phyloP scores from a whole-genome alignment of 83 land plant species.

The Diphasiastrum complanatum region DNA sequence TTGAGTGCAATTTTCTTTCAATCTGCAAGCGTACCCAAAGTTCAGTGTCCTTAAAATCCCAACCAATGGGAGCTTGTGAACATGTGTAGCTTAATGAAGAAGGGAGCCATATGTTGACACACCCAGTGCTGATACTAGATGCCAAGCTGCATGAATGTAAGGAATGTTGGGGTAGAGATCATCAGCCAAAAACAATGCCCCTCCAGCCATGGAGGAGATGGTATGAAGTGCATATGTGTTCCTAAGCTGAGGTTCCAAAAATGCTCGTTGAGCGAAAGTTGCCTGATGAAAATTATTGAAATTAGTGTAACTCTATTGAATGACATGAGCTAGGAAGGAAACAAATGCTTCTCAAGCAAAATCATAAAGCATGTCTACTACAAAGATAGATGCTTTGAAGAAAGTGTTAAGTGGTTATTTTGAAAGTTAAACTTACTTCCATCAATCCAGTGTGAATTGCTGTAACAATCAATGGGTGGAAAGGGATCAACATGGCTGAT shows the following conservation, averaged over 20 bases:
- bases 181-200: constrained; percentile 70
- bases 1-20: too few species aligned
- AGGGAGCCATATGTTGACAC: constrained; percentile 46
- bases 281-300: constrained; percentile 13
- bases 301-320: too few species aligned
- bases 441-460: constrained; percentile 76
- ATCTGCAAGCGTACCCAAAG: too few species aligned
- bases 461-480: constrained; percentile 79
- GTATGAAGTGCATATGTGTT: constrained; percentile 20
- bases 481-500: constrained; percentile 63
- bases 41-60: too few species aligned
- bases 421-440: constrained; percentile 47
- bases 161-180: constrained; percentile 69
- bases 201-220: constrained; percentile 63
- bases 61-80: too few species aligned
- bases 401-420: neutral
- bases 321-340: too few species aligned
- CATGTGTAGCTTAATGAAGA: constrained; percentile 2
- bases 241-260: neutral
- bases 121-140: constrained; percentile 87
- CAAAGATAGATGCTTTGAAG: neutral
- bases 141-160: constrained; percentile 95
- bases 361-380: neutral
- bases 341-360: too few species aligned
- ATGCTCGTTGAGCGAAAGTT: constrained; percentile 4